Conservation (phyloP, 2,329 filamentous ascomycete genomes). For the Hypoxylon rubiginosum region DNA sequence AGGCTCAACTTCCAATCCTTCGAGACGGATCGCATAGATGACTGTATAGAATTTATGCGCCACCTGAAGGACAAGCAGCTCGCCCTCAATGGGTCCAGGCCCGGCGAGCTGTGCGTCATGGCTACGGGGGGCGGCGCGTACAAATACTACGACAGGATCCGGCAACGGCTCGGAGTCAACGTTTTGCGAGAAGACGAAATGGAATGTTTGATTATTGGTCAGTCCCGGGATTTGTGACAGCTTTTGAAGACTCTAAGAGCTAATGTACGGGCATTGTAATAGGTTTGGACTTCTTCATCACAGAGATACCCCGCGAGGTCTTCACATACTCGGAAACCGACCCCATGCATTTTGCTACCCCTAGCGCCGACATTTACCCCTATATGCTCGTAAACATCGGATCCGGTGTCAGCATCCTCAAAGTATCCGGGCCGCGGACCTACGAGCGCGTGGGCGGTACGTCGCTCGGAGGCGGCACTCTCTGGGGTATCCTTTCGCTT, state of each 20-base stretch:
- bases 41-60: conserved; percentile 92
- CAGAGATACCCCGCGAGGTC: conserved; percentile 95
- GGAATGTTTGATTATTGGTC: conserved; percentile 96
- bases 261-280: conserved; percentile 36
- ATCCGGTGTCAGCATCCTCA: conserved; percentile 96
- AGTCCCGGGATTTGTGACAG: conserved; percentile 39
- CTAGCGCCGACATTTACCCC: conserved; percentile 87
- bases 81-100: conserved; percentile 77
- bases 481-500: conserved; percentile 94
- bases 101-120: conserved; percentile 87
- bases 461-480: conserved; percentile 93
- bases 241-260: conserved; percentile 1
- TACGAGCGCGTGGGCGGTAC: conserved; percentile 95
- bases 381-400: conserved; percentile 99
- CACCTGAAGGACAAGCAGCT: conserved; percentile 86
- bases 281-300: conserved; percentile 99
- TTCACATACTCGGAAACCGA: conserved; percentile 95
- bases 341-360: conserved; percentile 88
- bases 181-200: conserved; percentile 96
- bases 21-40: conserved; percentile 93
- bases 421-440: conserved; percentile 88
- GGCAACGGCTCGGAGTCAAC: conserved; percentile 84
- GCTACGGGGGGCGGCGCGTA: conserved; percentile 96
- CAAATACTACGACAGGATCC: conserved; percentile 95
- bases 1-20: conserved; percentile 96